A percentile compares a stretch with the other conserved stretches of the same genome.
phyloP scores from a whole-genome alignment of 768 basidiomycete genomes.

The Lentinus tigrinus region DNA sequence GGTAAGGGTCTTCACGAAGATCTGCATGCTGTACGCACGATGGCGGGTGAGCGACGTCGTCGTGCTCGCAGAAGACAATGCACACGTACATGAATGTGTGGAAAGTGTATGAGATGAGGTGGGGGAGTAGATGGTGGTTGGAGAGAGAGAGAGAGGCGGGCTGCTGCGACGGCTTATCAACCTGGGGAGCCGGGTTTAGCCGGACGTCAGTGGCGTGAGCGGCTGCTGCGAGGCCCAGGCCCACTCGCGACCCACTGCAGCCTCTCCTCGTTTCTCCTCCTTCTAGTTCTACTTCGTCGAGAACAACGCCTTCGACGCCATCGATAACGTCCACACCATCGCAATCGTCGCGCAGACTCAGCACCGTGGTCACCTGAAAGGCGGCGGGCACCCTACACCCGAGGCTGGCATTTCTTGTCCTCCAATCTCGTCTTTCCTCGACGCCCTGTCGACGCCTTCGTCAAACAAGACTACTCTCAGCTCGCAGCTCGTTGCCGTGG shows the following conservation, averaged over 20 bases:
- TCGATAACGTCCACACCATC: too few species aligned
- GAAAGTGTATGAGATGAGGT: neutral
- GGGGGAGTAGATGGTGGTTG: constrained; percentile 19
- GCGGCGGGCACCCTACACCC: too few species aligned
- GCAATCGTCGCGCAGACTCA: too few species aligned
- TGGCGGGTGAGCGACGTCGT: neutral
- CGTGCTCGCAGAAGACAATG: neutral
- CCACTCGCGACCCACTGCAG: neutral
- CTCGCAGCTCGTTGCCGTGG: too few species aligned
- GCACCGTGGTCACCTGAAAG: too few species aligned
- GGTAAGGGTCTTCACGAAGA: constrained; percentile 85
- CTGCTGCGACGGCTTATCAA: constrained; percentile 13
- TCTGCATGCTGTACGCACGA: constrained; percentile 59
- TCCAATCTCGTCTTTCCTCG: too few species aligned
- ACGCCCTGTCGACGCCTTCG: too few species aligned
- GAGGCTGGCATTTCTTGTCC: too few species aligned
- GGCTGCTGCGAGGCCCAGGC: neutral
- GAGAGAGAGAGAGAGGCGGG: constrained; percentile 12
- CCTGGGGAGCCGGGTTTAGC: neutral
- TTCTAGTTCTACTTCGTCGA: too few species aligned
- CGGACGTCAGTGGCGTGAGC: neutral
- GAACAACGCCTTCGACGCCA: too few species aligned
- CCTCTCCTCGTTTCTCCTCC: too few species aligned
- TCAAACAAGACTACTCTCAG: too few species aligned
- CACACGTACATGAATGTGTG: neutral